Evolutionary conservation across 2,329 filamentous ascomycete genomes (phyloP).

Genomic region (Venturia oleaginea): DNA sequence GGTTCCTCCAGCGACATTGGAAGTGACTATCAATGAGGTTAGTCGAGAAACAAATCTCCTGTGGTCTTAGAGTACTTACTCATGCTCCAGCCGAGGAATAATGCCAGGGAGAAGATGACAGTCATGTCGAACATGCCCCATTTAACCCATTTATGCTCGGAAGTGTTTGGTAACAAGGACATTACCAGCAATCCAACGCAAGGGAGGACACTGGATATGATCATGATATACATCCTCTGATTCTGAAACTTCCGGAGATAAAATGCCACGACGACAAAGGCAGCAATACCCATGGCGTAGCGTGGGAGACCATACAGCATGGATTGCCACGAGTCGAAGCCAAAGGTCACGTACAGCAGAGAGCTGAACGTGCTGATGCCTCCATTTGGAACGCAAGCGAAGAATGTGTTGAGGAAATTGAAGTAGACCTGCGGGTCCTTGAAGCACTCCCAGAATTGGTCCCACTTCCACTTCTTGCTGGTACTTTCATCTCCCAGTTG

Average conservation of each 20-base stretch:
- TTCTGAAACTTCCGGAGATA: background rate
- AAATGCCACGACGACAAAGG: background rate
- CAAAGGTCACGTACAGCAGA: background rate
- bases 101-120: background rate
- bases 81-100: background rate
- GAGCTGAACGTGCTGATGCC: background rate
- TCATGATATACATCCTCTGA: background rate
- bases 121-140: background rate
- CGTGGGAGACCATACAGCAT: background rate
- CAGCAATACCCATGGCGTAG: background rate
- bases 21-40: background rate
- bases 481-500: background rate
- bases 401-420: background rate
- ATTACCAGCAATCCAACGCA: background rate
- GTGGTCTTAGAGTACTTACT: background rate
- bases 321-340: background rate
- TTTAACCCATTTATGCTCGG: background rate
- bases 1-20: background rate
- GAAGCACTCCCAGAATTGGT: background rate
- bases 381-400: background rate
- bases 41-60: background rate
- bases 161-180: background rate
- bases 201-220: background rate
- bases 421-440: background rate
- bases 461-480: background rate